Evolutionary conservation across 2,329 filamentous ascomycete species (phyloP).

Genomic region (Harringtonia lauricola): DNA sequence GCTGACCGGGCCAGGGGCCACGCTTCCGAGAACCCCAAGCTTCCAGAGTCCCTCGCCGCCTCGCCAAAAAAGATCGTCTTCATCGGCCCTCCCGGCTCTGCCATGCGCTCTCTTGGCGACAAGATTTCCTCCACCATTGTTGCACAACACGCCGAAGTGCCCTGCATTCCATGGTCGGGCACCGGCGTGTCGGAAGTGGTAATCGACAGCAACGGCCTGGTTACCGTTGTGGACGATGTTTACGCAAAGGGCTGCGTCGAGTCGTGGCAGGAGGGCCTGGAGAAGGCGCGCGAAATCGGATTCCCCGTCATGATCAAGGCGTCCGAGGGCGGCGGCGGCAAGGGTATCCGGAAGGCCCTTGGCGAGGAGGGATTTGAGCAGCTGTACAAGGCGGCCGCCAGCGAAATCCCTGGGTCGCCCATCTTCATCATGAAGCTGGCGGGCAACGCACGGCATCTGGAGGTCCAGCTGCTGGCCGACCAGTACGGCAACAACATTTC

Average conservation of each 20-base stretch:
- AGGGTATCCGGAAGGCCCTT: slow-evolving; percentile 94
- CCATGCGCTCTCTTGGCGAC: slow-evolving; percentile 97
- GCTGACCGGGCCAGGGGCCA: slow-evolving; percentile 57
- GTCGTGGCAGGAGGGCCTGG: slow-evolving; percentile 80
- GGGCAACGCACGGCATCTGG: slow-evolving; percentile 89
- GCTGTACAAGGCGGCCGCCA: slow-evolving; percentile 91
- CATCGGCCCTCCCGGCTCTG: slow-evolving; percentile 93
- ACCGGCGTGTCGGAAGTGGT: slow-evolving; percentile 75
- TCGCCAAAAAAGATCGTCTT: slow-evolving; percentile 99
- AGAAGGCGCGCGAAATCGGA: slow-evolving; percentile 79
- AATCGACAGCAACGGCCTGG: slow-evolving; percentile 73
- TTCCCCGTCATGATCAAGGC: slow-evolving; percentile 99
- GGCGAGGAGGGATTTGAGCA: slow-evolving; percentile 73
- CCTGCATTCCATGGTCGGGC: slow-evolving; percentile 99
- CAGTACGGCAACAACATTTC: slow-evolving; percentile 99
- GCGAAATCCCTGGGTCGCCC: slow-evolving; percentile 94
- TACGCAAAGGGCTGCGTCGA: slow-evolving; percentile 88
- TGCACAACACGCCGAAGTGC: slow-evolving; percentile 89
- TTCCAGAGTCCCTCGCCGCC: slow-evolving; percentile 89
- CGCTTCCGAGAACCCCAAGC: slow-evolving; percentile 95
- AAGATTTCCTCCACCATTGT: slow-evolving; percentile 99
- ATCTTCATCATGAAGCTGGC: slow-evolving; percentile 99
- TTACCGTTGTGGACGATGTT: slow-evolving; percentile 76
- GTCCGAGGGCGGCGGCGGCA: slow-evolving; percentile 97
- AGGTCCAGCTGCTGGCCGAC: slow-evolving; percentile 94